Percentiles rank a stretch among this genome's conserved stretches.
These are phyloP conservation scores for Vachellia collinsii DNA, from an alignment of 306 rosid genomes.

Conservation along the genomic window DNA sequence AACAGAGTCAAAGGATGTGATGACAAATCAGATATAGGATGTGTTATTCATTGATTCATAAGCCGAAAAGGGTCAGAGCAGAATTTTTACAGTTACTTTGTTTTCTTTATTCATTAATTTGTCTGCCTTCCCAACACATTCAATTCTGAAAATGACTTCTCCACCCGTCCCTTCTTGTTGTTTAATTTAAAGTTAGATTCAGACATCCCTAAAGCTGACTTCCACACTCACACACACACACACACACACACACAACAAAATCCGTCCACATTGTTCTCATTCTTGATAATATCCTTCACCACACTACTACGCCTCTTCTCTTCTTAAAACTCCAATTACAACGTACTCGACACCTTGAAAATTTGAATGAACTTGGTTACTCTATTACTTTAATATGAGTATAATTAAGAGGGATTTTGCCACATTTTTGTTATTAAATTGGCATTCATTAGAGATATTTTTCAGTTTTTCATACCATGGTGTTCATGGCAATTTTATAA, in stretches of 20 bases:
- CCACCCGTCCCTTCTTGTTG: background rate
- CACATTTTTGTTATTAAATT: too few relatives aligned
- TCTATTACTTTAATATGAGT: too few relatives aligned
- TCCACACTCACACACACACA: too few relatives aligned
- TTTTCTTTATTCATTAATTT: conserved; percentile 1
- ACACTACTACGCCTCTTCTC: background rate
- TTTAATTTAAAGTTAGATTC: background rate
- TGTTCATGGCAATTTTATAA: too few relatives aligned
- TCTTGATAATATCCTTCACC: background rate
- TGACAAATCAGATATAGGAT: background rate
- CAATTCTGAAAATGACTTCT: conserved; percentile 1
- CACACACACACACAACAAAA: background rate
- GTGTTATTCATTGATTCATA: conserved; percentile 3
- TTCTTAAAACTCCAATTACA: background rate
- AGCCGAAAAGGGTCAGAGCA: background rate
- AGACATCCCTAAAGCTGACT: background rate
- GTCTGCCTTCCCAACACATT: background rate
- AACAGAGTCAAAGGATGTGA: background rate
- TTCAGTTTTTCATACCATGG: background rate
- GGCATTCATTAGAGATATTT: too few relatives aligned
- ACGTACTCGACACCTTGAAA: background rate
- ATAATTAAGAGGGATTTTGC: background rate
- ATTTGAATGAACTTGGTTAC: background rate
- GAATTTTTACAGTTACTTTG: background rate
- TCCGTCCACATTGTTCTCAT: background rate